Evolutionary conservation across 345 rosid genomes (phyloP).

Genomic region (Geranium rotundifolium): DNA sequence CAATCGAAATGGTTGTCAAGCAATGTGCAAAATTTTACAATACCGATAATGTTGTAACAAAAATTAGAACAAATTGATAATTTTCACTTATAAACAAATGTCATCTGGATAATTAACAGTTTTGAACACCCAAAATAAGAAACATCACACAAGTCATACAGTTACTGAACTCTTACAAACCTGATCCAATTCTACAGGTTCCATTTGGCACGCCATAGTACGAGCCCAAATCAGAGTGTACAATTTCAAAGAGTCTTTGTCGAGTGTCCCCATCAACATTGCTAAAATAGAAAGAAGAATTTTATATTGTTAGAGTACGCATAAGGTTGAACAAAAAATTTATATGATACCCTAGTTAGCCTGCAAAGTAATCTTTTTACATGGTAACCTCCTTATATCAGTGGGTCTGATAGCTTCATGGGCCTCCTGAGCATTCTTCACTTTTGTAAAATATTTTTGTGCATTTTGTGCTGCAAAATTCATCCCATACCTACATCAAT

Average conservation of each 20-base stretch:
- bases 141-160: not conserved
- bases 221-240: constrained; percentile 92
- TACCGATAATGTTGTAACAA: not conserved
- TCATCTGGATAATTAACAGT: not conserved
- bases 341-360: not conserved
- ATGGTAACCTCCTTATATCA: constrained; percentile 61
- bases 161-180: constrained; percentile 20
- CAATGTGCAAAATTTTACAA: not conserved
- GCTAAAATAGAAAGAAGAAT: constrained; percentile 23
- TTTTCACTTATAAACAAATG: not conserved
- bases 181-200: constrained; percentile 61
- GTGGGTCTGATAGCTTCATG: constrained; percentile 99
- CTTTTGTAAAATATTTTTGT: constrained; percentile 79
- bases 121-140: not conserved
- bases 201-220: constrained; percentile 95
- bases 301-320: not conserved
- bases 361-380: constrained; percentile 27
- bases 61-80: not conserved
- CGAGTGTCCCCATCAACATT: constrained; percentile 54
- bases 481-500: constrained; percentile 55
- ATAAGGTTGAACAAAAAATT: not conserved
- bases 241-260: constrained; percentile 77
- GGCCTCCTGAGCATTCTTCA: constrained; percentile 97
- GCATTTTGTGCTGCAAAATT: constrained; percentile 45
- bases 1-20: not conserved